Evolutionary conservation across 2,329 filamentous ascomycete genomes (phyloP), one percentile per base, ranked within the genome.

Genomic region (Paracorniculantispora psalliotae): DNA sequence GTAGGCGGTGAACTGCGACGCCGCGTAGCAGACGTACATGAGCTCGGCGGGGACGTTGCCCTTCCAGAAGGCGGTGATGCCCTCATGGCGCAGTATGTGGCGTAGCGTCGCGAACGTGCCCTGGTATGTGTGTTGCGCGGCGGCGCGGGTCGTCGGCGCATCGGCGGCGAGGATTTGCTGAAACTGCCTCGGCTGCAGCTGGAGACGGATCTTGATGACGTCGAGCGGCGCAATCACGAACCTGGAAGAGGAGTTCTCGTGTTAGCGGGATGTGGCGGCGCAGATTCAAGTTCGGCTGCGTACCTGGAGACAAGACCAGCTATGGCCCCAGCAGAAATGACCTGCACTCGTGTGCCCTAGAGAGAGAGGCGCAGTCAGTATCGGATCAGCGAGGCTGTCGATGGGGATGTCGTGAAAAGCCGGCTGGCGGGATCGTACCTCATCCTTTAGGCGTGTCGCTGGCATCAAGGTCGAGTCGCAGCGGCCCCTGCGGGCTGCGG

Each of bases 141-240:
- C 78, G 56, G 71, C 13, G 78, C 71, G 61, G 76, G 21, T 9
- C 26, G 25, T 19, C 9, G 54, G 4, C 35, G 44, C 63, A 63
- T 76, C 76, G 63, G 84, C 79, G 46, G 87, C 79, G 48, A 85
- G 81, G 10, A 86, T 74, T 2, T 91, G 89, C 68, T 93, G 88
- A 61, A 90, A 83, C 51, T 91, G 92, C 76, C 96, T 89, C 47
- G 90, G 85, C 74, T 97, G 94, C 19, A 99, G 86, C 73, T 99
- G 94, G 48, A 97, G 87, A 49, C 94, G 90, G 75, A 99, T 99
- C 79, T 99, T 97, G 76, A 97, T 86, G 63, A 99, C 94, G 74
- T 99, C 94, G 65, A 99, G 89, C 56, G 94, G 94, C 19, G 94
- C 91, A 71, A 97, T 88, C 69, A 94, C 85, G 79, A 99, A 97